phyloP scores from a whole-genome alignment of 2,329 filamentous ascomycete genomes.

The Gaeumannomyces tritici region DNA sequence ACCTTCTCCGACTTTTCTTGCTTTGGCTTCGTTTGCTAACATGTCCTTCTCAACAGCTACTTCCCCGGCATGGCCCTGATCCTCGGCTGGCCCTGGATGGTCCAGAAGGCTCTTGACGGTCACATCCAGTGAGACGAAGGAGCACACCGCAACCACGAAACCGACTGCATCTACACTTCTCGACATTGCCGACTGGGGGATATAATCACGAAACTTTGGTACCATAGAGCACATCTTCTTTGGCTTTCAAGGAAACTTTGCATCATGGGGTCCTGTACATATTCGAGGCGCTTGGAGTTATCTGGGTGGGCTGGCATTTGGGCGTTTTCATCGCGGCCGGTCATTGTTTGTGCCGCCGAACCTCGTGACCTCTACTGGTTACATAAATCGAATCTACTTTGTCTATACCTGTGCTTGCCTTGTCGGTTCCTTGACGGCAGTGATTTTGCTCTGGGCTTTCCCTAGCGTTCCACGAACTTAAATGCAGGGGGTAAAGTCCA shows the following conservation, averaged over 20 bases:
- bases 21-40: background rate
- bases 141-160: background rate
- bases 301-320: background rate
- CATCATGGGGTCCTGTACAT: background rate
- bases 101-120: conserved; percentile 14
- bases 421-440: background rate
- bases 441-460: background rate
- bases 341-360: background rate
- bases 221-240: background rate
- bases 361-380: background rate
- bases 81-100: conserved; percentile 27
- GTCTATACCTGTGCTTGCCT: background rate
- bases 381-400: background rate
- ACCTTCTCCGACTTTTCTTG: background rate
- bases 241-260: background rate
- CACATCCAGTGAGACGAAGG: conserved; percentile 10
- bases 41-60: conserved; percentile 17
- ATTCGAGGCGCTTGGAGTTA: background rate
- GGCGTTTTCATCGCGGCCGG: background rate
- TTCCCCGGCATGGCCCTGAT: conserved; percentile 21
- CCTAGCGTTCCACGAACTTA: background rate
- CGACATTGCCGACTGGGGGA: background rate
- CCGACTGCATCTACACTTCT: background rate
- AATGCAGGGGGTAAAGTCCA: background rate
- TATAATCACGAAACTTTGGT: background rate